phyloP scores from a whole-genome alignment of 352 stramenopile species.

The Phytophthora hibernalis region DNA sequence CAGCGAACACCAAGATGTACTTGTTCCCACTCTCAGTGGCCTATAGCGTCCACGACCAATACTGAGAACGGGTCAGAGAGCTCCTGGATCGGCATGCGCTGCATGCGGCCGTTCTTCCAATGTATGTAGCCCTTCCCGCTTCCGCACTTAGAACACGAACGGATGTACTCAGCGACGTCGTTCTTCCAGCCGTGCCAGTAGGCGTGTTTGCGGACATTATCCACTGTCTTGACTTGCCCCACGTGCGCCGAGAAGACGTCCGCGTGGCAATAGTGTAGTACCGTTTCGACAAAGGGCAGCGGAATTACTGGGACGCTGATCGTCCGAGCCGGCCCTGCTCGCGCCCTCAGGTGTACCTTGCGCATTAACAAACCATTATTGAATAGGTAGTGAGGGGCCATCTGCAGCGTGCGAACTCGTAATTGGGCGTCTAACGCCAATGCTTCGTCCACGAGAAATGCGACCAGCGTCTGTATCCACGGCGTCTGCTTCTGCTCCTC shows the following conservation, averaged over 20 bases:
- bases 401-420: not conserved
- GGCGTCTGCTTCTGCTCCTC: not conserved
- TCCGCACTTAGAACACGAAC: not conserved
- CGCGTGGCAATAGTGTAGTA: not conserved
- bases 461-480: not conserved
- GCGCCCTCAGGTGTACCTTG: not conserved
- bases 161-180: not conserved
- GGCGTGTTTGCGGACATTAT: not conserved
- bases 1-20: too few relatives aligned
- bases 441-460: not conserved
- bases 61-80: not conserved
- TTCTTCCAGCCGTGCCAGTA: not conserved
- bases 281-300: not conserved
- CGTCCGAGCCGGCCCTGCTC: too few relatives aligned
- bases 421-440: not conserved
- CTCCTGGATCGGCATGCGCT: not conserved
- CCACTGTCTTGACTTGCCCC: not conserved
- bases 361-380: not conserved
- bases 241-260: not conserved
- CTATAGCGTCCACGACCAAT: not conserved
- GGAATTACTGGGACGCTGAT: not conserved
- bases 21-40: not conserved
- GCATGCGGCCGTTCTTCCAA: conserved; percentile 2
- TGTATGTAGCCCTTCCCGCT: not conserved
- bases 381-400: not conserved